These are phyloP conservation scores for Tylopilus sp. DNA, from an alignment of 768 basidiomycete genomes.

Conservation along the genomic window DNA sequence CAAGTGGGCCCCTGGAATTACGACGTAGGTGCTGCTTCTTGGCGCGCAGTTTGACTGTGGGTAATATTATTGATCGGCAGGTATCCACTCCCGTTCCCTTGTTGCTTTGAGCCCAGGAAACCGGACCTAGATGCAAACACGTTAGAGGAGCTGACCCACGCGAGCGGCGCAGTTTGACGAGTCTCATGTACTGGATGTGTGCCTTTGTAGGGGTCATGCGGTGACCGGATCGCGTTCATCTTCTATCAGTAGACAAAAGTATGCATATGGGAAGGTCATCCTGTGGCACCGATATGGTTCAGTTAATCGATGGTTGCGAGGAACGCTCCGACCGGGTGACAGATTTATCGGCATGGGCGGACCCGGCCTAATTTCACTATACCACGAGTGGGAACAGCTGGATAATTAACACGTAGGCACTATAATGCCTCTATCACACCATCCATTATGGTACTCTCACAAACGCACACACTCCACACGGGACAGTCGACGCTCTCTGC, in stretches of 20 bases:
- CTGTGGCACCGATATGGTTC: background rate
- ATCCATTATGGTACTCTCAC: slow-evolving; percentile 7
- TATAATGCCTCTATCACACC: slow-evolving; percentile 10
- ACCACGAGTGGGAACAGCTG: slow-evolving; percentile 22
- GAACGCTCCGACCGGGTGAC: slow-evolving; percentile 11
- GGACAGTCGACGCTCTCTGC: background rate
- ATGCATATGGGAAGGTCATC: background rate
- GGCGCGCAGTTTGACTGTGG: background rate
- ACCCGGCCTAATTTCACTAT: slow-evolving; percentile 11
- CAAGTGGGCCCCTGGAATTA: slow-evolving; percentile 12
- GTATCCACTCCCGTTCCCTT: slow-evolving; percentile 15
- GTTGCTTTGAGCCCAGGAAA: slow-evolving; percentile 14
- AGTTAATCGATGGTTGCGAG: slow-evolving; percentile 22
- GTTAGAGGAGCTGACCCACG: slow-evolving; percentile 10
- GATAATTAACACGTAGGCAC: slow-evolving; percentile 8
- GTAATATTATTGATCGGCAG: background rate
- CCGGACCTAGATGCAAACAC: slow-evolving; percentile 2
- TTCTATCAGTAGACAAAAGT: background rate
- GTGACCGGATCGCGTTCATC: background rate
- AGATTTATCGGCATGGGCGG: slow-evolving; percentile 4
- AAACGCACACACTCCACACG: background rate
- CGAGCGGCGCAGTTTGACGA: background rate
- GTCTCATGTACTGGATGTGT: background rate
- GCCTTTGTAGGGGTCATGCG: background rate
- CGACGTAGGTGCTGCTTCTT: slow-evolving; percentile 9